A percentile compares a stretch with the other conserved stretches of the same genome.
phyloP scores from a whole-genome alignment of 768 basidiomycete species.

The Trametes villosa region DNA sequence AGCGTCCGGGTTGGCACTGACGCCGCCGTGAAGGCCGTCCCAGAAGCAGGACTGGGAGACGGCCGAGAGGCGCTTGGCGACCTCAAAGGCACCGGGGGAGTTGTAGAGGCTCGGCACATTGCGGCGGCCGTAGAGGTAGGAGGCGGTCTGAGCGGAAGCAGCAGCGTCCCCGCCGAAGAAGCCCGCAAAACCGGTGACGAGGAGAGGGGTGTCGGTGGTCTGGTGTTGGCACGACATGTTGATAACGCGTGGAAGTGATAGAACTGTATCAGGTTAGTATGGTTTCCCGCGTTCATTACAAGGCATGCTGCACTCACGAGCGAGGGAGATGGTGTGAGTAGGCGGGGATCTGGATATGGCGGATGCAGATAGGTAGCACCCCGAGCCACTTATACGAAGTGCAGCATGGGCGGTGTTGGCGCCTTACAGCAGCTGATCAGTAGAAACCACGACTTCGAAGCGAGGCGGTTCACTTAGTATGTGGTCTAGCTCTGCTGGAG shows the following conservation, averaged over 20 bases:
- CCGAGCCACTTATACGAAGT: not conserved
- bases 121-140: conserved; percentile 8
- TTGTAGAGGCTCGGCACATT: conserved; percentile 4
- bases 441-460: not conserved
- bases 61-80: not conserved
- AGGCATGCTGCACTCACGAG: too few relatives aligned
- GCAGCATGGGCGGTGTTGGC: not conserved
- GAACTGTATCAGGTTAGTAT: too few relatives aligned
- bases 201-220: not conserved
- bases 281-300: too few relatives aligned
- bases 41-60: conserved; percentile 7
- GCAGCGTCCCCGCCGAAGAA: conserved; percentile 11
- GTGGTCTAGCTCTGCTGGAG: too few relatives aligned
- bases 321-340: not conserved
- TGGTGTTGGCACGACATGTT: not conserved
- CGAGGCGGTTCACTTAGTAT: too few relatives aligned
- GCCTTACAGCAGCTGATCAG: not conserved
- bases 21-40: conserved; percentile 16
- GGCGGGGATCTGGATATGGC: too few relatives aligned
- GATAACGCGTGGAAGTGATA: not conserved
- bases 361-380: too few relatives aligned
- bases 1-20: conserved; percentile 9
- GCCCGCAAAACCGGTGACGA: not conserved
- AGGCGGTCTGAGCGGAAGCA: not conserved
- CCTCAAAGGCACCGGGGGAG: conserved; percentile 14